phyloP scores from a whole-genome alignment of 1,284 basidiomycete genomes.

The Tilletiaria anomala region DNA sequence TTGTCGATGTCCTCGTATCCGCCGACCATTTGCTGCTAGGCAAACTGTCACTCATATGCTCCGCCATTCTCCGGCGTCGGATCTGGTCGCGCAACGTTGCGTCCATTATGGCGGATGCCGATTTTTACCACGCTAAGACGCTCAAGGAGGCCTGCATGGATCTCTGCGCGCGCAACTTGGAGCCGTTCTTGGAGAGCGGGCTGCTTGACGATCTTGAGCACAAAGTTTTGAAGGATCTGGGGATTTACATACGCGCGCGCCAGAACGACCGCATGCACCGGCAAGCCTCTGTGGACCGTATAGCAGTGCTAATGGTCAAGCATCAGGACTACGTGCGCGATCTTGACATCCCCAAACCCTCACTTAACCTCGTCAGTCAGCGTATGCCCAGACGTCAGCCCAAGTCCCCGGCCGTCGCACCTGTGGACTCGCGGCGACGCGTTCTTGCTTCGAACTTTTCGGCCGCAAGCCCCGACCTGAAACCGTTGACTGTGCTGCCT shows the following conservation, averaged over 20 bases:
- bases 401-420: too few species aligned
- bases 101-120: constrained; percentile 66
- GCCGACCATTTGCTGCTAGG: constrained; percentile 81
- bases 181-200: constrained; percentile 67
- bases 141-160: constrained; percentile 62
- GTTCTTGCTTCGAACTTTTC: too few species aligned
- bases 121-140: constrained; percentile 58
- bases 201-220: constrained; percentile 59
- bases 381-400: too few species aligned
- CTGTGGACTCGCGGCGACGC: too few species aligned
- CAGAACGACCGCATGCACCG: constrained; percentile 59
- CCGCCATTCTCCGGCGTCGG: constrained; percentile 45
- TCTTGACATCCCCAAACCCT: too few species aligned
- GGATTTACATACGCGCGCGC: constrained; percentile 48
- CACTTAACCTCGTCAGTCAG: too few species aligned
- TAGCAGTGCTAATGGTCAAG: too few species aligned
- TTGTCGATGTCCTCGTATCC: constrained; percentile 71
- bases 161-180: too few species aligned
- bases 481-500: too few species aligned
- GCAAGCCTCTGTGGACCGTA: too few species aligned
- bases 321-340: too few species aligned
- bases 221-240: constrained; percentile 56
- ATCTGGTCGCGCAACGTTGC: constrained; percentile 65
- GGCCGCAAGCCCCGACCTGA: too few species aligned
- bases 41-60: constrained; percentile 69